Percentiles rank a stretch among this genome's conserved stretches.
These are phyloP conservation scores for Sherardia arvensis DNA, from an alignment of 257 asterid species.

Conservation along the genomic window DNA sequence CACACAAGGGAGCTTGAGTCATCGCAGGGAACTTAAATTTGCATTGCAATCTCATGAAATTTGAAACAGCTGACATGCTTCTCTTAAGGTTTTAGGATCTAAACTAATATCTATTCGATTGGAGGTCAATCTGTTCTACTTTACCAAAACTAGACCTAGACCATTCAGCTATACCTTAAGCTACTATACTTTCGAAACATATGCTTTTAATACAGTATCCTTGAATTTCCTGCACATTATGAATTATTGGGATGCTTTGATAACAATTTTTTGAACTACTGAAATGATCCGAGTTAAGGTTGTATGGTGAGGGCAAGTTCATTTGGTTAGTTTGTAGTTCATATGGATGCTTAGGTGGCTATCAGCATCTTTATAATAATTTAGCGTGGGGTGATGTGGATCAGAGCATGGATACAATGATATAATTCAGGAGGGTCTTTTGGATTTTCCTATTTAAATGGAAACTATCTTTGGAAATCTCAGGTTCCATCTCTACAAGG, in stretches of 20 bases:
- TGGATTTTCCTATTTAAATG: slow-evolving; percentile 10
- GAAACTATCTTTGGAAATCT: slow-evolving; percentile 9
- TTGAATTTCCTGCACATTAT: background rate
- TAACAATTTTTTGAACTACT: background rate
- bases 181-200: background rate
- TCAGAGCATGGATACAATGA: background rate
- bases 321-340: background rate
- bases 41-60: background rate
- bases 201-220: background rate
- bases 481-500: slow-evolving; percentile 96
- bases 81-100: background rate
- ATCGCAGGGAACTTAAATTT: background rate
- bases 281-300: background rate
- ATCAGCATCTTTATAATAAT: background rate
- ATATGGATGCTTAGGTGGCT: background rate
- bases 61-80: background rate
- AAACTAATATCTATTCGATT: background rate
- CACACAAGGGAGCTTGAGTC: background rate
- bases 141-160: background rate
- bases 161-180: background rate
- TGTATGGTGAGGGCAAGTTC: background rate
- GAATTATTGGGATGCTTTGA: background rate
- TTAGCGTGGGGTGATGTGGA: background rate
- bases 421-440: background rate
- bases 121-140: background rate